Base-by-base conservation (phyloP, 495 filamentous ascomycete genomes). In the Penicillium turbatum region DNA sequence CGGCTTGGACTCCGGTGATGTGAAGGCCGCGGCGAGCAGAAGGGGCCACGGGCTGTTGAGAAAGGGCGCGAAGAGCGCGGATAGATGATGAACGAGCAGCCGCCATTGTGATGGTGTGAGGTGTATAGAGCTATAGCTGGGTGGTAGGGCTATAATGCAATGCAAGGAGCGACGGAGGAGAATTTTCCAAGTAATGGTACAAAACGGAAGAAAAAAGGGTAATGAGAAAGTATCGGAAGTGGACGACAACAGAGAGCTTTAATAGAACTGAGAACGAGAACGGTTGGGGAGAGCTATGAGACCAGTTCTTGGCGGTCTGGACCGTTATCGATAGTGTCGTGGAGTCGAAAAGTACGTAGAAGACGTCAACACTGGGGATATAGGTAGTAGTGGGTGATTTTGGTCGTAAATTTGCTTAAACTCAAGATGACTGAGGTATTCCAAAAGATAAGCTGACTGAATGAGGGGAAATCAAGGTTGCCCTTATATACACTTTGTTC, bases 1-100 rank as follows among this genome's bases (percentile, higher is more conserved):
- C 79, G 36, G 75, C 75, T 55, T 78, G 70, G n/a, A 70, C 72
- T 48, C 79, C 79, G 31, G 77, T 74, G 57, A 84, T 83, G 70
- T 79, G 76, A 37, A 84, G 71, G 46, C 64, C 45, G 37, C 81
- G 81, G 49, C 73, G 74, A 54, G 66, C 48, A 58, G 65, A 55
- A 34, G 69, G 67, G 36, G 65, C 55, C 52, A 71, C 62, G 34
- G 57, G 66, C 54, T 72, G 77, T 64, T 74, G 71, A 12, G 73
- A 68, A 36, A 82, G 65, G 51, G 68, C 60, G 55, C 70, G 75
- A 37, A 82, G 68, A 53, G 72, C 75, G 49, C 78, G 77, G 21
- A 80, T 61, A 21, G 78, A 80, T 27, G 72, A 75, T 32, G 72
- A 75, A 56, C 74, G 72, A 55, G 77, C 66, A 63, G 75, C 78